phyloP scores from a whole-genome alignment of 2,329 filamentous ascomycete genomes.

The Xylariaceae sp. region DNA sequence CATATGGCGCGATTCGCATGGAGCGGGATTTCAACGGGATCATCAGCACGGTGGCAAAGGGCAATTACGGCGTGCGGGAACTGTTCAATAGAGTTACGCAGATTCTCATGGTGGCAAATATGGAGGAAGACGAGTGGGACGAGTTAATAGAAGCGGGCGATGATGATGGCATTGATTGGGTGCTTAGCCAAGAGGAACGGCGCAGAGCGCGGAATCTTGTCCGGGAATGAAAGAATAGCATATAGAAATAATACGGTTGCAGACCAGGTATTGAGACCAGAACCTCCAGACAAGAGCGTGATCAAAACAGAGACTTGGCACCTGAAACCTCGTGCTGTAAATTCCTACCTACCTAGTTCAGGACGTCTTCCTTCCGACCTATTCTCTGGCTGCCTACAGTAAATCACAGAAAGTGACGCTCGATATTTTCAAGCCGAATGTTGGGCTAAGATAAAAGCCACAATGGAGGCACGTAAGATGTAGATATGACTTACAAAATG shows the following conservation, averaged over 20 bases:
- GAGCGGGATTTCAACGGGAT: conserved; percentile 68
- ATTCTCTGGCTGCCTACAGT: too few relatives aligned
- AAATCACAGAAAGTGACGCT: too few relatives aligned
- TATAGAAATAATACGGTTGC: conserved; percentile 4
- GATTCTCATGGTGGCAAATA: conserved; percentile 67
- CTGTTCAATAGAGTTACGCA: conserved; percentile 61
- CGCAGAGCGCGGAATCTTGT: conserved; percentile 58
- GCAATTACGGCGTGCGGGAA: conserved; percentile 63
- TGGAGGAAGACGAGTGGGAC: conserved; percentile 80
- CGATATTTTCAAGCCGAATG: too few relatives aligned
- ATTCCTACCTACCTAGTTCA: background rate
- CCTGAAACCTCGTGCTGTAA: background rate
- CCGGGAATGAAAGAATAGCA: conserved; percentile 19
- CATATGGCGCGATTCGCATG: conserved; percentile 64
- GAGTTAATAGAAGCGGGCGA: conserved; percentile 47
- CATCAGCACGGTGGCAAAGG: conserved; percentile 52
- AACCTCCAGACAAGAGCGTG: too few relatives aligned
- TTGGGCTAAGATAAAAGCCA: too few relatives aligned
- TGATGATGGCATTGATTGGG: conserved; percentile 56
- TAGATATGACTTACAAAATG: too few relatives aligned
- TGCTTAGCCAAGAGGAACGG: conserved; percentile 57
- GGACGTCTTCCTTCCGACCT: background rate
- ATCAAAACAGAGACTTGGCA: background rate
- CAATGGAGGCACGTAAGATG: too few relatives aligned
- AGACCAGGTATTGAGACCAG: background rate